Conservation (phyloP, 441 rosid species). For the Brassica balearica region DNA sequence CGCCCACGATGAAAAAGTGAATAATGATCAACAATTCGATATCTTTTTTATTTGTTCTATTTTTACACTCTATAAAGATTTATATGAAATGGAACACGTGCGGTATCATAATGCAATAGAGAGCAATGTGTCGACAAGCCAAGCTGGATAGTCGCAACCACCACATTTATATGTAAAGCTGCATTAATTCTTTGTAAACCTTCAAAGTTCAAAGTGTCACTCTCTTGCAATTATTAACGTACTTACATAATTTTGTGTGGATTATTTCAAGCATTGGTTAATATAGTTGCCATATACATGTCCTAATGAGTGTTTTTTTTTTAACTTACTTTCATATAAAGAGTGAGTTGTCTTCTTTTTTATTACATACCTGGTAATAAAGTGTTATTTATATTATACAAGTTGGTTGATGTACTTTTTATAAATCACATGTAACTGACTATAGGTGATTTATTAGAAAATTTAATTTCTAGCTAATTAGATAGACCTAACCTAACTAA, state of each 20-base stretch:
- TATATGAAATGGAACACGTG: constrained; percentile 35
- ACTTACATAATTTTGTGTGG: constrained; percentile 27
- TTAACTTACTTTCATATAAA: constrained; percentile 5
- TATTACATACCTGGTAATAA: constrained; percentile 1
- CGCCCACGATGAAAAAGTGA: neutral
- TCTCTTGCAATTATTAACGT: constrained; percentile 35
- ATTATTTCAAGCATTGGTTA: constrained; percentile 12
- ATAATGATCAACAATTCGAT: neutral
- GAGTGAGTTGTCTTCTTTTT: constrained; percentile 15
- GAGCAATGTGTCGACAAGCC: constrained; percentile 36
- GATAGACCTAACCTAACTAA: constrained; percentile 32
- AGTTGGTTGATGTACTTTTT: constrained; percentile 9
- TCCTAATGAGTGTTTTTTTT: constrained; percentile 3
- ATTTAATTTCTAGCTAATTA: constrained; percentile 15
- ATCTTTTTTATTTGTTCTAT: neutral
- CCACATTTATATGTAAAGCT: constrained; percentile 36
- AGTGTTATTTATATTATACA: neutral
- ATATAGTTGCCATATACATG: neutral
- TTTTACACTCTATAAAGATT: neutral
- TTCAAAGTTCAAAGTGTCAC: constrained; percentile 9
- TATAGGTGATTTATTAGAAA: constrained; percentile 1
- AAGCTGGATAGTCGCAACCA: constrained; percentile 35
- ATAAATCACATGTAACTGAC: constrained; percentile 15
- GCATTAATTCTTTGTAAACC: constrained; percentile 31
- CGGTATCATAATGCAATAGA: constrained; percentile 29